A percentile compares a stretch with the other conserved stretches of the same genome.
These are phyloP conservation scores for Ophiostoma piceae DNA, from an alignment of 2,329 filamentous ascomycete genomes.

Conservation along the genomic window DNA sequence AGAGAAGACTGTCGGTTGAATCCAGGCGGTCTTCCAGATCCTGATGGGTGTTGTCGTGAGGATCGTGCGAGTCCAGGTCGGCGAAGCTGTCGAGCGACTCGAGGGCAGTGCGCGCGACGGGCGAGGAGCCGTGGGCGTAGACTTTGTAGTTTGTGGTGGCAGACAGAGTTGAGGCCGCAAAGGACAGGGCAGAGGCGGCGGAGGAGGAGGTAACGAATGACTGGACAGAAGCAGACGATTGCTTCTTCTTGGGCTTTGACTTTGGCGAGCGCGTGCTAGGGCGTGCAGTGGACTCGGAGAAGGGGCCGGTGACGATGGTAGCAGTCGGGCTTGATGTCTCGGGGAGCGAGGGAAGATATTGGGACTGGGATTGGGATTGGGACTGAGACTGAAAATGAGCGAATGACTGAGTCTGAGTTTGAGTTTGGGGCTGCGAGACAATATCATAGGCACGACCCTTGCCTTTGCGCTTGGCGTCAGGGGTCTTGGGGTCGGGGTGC, in stretches of 20 bases:
- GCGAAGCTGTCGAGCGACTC: background rate
- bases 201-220: constrained; percentile 27
- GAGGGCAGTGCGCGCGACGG: constrained; percentile 27
- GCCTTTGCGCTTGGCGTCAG: constrained; percentile 41
- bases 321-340: constrained; percentile 32
- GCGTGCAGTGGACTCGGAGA: constrained; percentile 11
- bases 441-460: constrained; percentile 25
- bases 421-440: constrained; percentile 11
- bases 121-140: constrained; percentile 45
- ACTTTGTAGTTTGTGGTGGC: constrained; percentile 53
- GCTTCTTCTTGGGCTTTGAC: constrained; percentile 25
- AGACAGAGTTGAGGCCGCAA: constrained; percentile 46
- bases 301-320: background rate
- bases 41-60: background rate
- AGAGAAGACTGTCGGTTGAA: background rate
- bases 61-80: background rate
- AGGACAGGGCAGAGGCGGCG: constrained; percentile 25
- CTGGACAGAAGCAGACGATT: constrained; percentile 35
- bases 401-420: constrained; percentile 13
- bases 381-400: constrained; percentile 8
- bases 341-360: constrained; percentile 33
- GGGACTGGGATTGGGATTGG: constrained; percentile 12
- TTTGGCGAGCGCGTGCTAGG: constrained; percentile 5
- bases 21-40: background rate
- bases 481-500: constrained; percentile 46